Base-by-base conservation (phyloP, 2,329 filamentous ascomycete species). In the Arthrobotrys iridis region DNA sequence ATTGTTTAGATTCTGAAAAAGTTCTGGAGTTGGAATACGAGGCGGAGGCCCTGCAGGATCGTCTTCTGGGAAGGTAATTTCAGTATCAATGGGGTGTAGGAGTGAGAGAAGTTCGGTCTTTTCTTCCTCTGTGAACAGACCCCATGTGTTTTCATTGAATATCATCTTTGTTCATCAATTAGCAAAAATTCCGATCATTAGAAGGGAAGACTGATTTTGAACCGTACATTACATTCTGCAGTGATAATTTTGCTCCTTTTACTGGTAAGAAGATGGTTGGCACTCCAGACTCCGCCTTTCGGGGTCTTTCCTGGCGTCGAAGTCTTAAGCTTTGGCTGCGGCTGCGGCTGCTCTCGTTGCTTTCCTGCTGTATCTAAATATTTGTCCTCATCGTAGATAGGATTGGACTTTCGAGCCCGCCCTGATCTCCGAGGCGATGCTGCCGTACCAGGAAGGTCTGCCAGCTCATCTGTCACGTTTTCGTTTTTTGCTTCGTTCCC, bases 1-100 rank as follows among this genome's bases (percentile, higher is more conserved):
- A 20, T 76, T 76, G 37, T 76, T 71, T 50, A 76, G 72, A n/a
- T 70, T 76, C 26, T 71, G 58, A 40, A 70, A 76, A 10, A 76
- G 72, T 6, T 60, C 30, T 24, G 72, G 66, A 18, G 63, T 65
- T 8, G 65, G 72, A n/a, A 76, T 76, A 18, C 64, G 55, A 1
- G 64, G 72, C 6, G 66, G 66, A 18, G 66, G 72, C 2, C 46
- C n/a, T 1, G 52, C 24, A 3, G 63, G 62, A 20, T 67, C 62
- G 45, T 60, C 35, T 3, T 71, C 48, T 37, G 50, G 58, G 15
- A 71, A 62, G 35, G 72, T 71, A 24, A 70, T 62, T 40, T 76
- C 72, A 4, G 37, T 71, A n/a, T 76, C 72, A 22, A 71, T 71
- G 13, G 64, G 65, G n/a, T 70, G 72, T 11, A 76, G 63, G 5